A percentile compares a stretch with the other conserved stretches of the same genome.
phyloP scores from a whole-genome alignment of 139 green algal species.

The Coelastrella sp. region DNA sequence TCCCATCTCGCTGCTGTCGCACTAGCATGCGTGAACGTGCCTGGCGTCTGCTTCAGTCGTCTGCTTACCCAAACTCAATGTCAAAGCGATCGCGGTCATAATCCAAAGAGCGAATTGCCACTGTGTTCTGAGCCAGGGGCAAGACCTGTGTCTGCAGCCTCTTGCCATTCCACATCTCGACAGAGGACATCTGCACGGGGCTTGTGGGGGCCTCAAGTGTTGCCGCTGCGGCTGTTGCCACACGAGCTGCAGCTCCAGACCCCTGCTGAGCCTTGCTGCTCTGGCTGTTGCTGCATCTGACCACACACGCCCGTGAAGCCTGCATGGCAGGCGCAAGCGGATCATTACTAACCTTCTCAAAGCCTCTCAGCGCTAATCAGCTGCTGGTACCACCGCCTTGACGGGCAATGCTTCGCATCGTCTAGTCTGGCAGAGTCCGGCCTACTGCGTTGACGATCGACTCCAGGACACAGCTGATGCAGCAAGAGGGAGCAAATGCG shows the following conservation, averaged over 20 bases:
- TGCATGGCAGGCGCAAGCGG: not conserved
- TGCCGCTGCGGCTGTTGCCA: conserved; percentile 5
- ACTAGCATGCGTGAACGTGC: not conserved
- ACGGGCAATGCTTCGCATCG: not conserved
- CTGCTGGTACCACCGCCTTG: not conserved
- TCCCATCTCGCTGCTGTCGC: not conserved
- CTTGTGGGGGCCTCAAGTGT: not conserved
- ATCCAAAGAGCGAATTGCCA: conserved; percentile 94
- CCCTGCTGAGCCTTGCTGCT: not conserved
- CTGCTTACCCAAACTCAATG: conserved; percentile 93
- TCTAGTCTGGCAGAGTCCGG: too few species aligned
- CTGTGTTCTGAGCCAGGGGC: conserved; percentile 84
- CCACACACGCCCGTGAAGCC: not conserved
- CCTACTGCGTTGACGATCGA: not conserved
- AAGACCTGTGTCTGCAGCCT: conserved; percentile 81
- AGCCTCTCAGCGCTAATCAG: not conserved
- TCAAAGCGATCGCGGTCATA: conserved; percentile 97
- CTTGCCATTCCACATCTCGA: conserved; percentile 55
- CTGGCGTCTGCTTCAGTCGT: too few species aligned
- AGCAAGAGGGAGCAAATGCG: not conserved
- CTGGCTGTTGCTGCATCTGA: not conserved
- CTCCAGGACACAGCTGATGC: not conserved
- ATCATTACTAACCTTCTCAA: not conserved
- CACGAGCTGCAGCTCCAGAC: not conserved
- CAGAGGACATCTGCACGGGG: not conserved